phyloP scores from a whole-genome alignment of 1,139 yeast genomes.

The Suhomyces panamericanus region DNA sequence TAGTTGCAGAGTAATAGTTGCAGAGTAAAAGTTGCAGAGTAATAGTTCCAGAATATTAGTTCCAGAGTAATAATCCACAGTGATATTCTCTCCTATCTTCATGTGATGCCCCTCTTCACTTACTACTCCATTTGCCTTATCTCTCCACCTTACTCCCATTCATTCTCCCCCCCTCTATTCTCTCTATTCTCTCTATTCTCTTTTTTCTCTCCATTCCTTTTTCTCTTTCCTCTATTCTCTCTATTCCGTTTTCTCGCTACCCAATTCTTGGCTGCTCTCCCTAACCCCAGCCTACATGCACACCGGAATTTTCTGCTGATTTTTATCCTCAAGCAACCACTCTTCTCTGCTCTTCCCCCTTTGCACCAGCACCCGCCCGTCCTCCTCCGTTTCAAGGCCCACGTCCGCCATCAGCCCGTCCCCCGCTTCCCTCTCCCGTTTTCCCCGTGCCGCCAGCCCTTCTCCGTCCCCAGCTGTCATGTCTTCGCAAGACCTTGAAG shows the following conservation, averaged over 20 bases:
- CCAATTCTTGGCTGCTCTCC: neutral
- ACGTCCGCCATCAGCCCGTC: neutral
- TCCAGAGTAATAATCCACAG: no score
- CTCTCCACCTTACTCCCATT: no score
- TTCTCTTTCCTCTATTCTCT: neutral
- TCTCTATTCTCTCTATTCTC: neutral
- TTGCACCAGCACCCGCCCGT: neutral
- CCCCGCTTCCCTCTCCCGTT: neutral
- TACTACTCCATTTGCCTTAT: no score
- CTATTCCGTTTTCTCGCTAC: neutral
- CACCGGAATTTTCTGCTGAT: neutral
- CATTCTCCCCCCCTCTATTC: neutral
- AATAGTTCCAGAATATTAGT: no score
- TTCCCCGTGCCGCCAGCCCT: neutral
- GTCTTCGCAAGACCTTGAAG: constrained; percentile 17
- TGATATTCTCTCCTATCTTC: no score
- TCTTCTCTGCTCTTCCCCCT: neutral
- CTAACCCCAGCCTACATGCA: neutral
- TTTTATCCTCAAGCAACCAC: neutral
- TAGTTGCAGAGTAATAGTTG: no score
- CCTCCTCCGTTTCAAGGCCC: neutral
- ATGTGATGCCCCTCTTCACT: no score
- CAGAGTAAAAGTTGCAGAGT: no score
- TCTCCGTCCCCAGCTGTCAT: constrained; percentile 1
- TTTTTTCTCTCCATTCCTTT: neutral